These are phyloP conservation scores for Spinacia oleracea DNA, from an alignment of 179 eudicot genomes.

Conservation along the genomic window DNA sequence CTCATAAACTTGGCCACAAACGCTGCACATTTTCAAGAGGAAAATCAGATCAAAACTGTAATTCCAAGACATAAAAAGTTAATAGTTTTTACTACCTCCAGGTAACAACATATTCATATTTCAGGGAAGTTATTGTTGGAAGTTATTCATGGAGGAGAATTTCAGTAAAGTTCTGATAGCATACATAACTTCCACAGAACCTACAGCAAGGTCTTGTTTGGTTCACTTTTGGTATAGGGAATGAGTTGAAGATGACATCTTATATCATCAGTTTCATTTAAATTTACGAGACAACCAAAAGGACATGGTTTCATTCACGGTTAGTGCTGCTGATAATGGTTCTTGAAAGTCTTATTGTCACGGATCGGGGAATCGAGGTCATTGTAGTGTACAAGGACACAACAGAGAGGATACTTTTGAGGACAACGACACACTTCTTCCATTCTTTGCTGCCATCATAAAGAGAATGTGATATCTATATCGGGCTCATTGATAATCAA, in stretches of 20 bases:
- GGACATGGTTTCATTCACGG: too few species aligned
- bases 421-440: neutral
- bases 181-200: neutral
- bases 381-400: neutral
- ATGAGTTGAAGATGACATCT: neutral
- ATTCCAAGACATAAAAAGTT: neutral
- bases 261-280: neutral
- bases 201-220: neutral
- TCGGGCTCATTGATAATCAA: too few species aligned
- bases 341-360: neutral
- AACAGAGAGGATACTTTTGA: neutral
- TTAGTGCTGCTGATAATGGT: neutral
- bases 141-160: neutral
- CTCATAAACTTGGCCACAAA: slow-evolving; percentile 98
- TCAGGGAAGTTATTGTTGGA: neutral
- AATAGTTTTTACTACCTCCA: neutral
- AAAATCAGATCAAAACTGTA: neutral
- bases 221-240: neutral
- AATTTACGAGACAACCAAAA: too few species aligned
- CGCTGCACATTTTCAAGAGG: slow-evolving; percentile 49
- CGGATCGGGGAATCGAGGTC: neutral
- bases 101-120: neutral
- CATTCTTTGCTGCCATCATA: neutral
- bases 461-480: neutral
- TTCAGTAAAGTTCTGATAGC: neutral